Evolutionary conservation across 1,284 basidiomycete genomes (phyloP).

Genomic region (Naganishia liquefaciens): DNA sequence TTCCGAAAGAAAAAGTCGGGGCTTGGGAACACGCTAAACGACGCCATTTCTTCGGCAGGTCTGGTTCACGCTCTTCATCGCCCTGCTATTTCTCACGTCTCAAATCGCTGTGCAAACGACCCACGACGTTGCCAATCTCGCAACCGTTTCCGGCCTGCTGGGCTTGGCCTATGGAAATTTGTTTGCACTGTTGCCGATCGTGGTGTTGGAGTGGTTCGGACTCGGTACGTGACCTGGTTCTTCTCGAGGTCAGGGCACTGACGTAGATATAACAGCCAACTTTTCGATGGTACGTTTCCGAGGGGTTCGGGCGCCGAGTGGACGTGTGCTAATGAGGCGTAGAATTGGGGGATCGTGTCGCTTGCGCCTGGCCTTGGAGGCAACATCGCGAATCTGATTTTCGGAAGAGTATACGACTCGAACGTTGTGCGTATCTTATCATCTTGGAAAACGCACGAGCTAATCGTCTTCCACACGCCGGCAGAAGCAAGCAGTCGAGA

Average conservation of each 20-base stretch:
- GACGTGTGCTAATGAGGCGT: constrained; percentile 51
- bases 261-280: constrained; percentile 1
- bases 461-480: too few species aligned
- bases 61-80: constrained; percentile 69
- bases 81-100: constrained; percentile 67
- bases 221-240: constrained; percentile 5
- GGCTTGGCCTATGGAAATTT: constrained; percentile 75
- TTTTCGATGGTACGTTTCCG: constrained; percentile 21
- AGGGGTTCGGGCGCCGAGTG: not conserved
- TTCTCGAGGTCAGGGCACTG: not conserved
- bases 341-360: constrained; percentile 82
- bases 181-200: constrained; percentile 74
- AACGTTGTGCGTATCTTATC: constrained; percentile 57
- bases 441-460: constrained; percentile 26
- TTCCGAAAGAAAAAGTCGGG: not conserved
- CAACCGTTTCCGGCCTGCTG: constrained; percentile 71
- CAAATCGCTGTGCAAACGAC: constrained; percentile 65
- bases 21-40: not conserved
- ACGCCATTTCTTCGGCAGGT: constrained; percentile 44
- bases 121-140: constrained; percentile 65
- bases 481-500: not conserved
- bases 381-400: constrained; percentile 80
- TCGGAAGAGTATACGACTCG: constrained; percentile 75
- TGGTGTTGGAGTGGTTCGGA: constrained; percentile 85
- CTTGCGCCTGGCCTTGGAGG: constrained; percentile 76